Evolutionary conservation across 768 basidiomycete species (phyloP).

Genomic region (Zangia roseola): DNA sequence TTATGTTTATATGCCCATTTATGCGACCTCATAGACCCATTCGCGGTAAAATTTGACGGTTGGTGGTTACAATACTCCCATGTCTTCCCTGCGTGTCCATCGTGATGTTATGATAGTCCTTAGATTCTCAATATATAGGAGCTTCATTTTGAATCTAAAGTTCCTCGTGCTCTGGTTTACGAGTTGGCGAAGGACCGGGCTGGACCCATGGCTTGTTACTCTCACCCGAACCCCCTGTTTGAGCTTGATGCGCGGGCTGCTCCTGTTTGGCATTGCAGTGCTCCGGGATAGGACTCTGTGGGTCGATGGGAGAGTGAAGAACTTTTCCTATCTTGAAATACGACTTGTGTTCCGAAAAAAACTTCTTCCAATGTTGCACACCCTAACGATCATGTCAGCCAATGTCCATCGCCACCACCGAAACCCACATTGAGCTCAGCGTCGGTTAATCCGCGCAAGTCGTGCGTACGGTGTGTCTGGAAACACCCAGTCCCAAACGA

Average conservation of each 20-base stretch:
- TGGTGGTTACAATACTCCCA: slow-evolving; percentile 15
- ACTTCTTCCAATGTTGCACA: slow-evolving; percentile 85
- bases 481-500: slow-evolving; percentile 96
- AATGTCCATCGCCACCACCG: background rate
- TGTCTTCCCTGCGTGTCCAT: slow-evolving; percentile 24
- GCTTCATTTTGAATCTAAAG: slow-evolving; percentile 26
- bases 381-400: slow-evolving; percentile 44
- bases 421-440: slow-evolving; percentile 64
- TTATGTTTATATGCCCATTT: slow-evolving; percentile 25
- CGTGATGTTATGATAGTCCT: slow-evolving; percentile 19
- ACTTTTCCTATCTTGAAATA: slow-evolving; percentile 81
- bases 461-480: slow-evolving; percentile 85
- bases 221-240: slow-evolving; percentile 28
- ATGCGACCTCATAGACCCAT: slow-evolving; percentile 21
- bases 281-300: slow-evolving; percentile 66
- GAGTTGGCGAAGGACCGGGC: slow-evolving; percentile 13
- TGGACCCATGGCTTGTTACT: slow-evolving; percentile 26
- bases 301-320: slow-evolving; percentile 73
- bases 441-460: slow-evolving; percentile 77
- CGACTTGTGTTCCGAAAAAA: slow-evolving; percentile 78
- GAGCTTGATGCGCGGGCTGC: slow-evolving; percentile 21
- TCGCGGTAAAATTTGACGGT: background rate
- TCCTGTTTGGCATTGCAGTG: slow-evolving; percentile 70
- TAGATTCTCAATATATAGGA: slow-evolving; percentile 9
- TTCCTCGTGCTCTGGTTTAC: slow-evolving; percentile 23